Conservation (phyloP, 176 grass and related monocot species). For the Carex scoparia region DNA sequence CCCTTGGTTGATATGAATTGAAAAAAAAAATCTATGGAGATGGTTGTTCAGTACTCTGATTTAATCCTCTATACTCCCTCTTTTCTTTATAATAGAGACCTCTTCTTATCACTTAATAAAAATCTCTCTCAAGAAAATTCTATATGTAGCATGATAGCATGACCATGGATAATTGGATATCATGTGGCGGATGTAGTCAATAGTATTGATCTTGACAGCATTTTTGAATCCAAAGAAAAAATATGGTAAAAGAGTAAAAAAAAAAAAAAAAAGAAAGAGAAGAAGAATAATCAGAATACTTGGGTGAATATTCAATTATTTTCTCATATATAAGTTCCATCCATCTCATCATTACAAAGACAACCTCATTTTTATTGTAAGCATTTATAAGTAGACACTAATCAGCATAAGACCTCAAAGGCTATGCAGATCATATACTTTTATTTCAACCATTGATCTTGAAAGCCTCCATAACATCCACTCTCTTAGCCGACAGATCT, state of each 20-base stretch:
- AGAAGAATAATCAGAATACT: not conserved
- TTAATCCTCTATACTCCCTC: no score
- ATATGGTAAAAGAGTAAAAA: not conserved
- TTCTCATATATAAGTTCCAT: not conserved
- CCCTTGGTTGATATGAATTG: no score
- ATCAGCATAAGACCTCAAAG: not conserved
- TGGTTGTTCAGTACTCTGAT: no score
- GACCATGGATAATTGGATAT: no score
- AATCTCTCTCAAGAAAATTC: not conserved
- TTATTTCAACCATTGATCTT: slow-evolving; percentile 24
- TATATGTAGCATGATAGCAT: no score
- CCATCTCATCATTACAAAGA: slow-evolving; percentile 3
- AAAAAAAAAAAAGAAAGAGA: not conserved
- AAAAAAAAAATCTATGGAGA: no score
- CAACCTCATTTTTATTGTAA: not conserved
- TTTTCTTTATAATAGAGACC: no score
- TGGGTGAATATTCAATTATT: not conserved
- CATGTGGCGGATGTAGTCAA: no score
- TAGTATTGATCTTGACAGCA: not conserved
- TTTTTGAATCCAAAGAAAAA: not conserved
- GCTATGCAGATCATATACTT: not conserved
- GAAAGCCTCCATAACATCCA: slow-evolving; percentile 56
- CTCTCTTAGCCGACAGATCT: slow-evolving; percentile 37
- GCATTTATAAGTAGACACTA: not conserved
- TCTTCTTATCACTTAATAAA: no score